phyloP scores from a whole-genome alignment of 106 monocot species.

The Amphibolis antarctica region DNA sequence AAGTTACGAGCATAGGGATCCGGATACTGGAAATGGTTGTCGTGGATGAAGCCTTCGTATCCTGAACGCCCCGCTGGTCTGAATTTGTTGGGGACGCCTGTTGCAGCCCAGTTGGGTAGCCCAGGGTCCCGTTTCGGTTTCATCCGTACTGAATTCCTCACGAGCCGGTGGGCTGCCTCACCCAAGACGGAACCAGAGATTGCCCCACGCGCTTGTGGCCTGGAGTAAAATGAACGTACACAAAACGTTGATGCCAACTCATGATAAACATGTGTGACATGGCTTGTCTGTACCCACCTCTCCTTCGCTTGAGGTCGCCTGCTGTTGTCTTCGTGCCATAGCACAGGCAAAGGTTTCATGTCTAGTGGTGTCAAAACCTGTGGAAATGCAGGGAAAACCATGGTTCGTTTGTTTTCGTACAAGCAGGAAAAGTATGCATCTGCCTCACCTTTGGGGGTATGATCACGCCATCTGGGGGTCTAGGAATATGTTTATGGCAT shows the following conservation, averaged over 20 bases:
- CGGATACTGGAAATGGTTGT: slow-evolving; percentile 11
- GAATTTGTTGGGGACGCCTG: slow-evolving; percentile 10
- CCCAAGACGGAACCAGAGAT: slow-evolving; percentile 61
- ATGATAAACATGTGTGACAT: background rate
- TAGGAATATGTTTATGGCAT: slow-evolving; percentile 60
- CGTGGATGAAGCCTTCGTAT: slow-evolving; percentile 29
- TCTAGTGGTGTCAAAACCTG: slow-evolving; percentile 67
- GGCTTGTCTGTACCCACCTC: slow-evolving; percentile 31
- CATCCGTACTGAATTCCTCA: slow-evolving; percentile 68
- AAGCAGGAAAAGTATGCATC: background rate
- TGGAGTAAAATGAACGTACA: slow-evolving; percentile 16
- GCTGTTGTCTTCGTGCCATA: slow-evolving; percentile 79
- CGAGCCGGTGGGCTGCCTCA: slow-evolving; percentile 75
- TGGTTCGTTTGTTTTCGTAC: background rate
- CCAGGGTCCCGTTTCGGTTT: slow-evolving; percentile 28
- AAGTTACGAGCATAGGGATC: slow-evolving; percentile 5
- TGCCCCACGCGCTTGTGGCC: slow-evolving; percentile 65
- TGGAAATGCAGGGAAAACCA: background rate
- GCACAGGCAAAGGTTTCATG: slow-evolving; percentile 72
- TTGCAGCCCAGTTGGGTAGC: slow-evolving; percentile 19
- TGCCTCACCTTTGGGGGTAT: slow-evolving; percentile 60
- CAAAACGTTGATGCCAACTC: background rate
- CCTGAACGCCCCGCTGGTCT: slow-evolving; percentile 41
- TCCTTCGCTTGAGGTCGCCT: slow-evolving; percentile 51
- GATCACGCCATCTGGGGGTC: slow-evolving; percentile 69